Conservation (phyloP, 108 stramenopile species). For the Craspedostauros australis region DNA sequence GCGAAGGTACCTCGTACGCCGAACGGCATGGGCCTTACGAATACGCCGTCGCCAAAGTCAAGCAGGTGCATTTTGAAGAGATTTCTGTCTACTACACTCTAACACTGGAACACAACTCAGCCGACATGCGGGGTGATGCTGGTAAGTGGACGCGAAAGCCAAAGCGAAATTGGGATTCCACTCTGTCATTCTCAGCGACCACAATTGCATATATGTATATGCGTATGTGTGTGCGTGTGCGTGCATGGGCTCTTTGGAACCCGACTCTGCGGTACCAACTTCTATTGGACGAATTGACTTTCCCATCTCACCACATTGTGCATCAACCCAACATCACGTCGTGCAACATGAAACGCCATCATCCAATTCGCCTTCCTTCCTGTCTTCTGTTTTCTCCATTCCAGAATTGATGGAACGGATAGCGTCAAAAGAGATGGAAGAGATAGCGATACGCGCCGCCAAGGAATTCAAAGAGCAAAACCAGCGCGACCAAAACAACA, state of each 20-base stretch:
- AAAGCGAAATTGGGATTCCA: too few relatives aligned
- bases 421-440: slow-evolving; percentile 21
- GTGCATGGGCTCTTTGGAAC: too few relatives aligned
- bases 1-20: slow-evolving; percentile 24
- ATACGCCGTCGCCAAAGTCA: slow-evolving; percentile 50
- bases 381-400: too few relatives aligned
- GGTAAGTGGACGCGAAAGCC: slow-evolving; percentile 20
- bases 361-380: too few relatives aligned
- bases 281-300: too few relatives aligned
- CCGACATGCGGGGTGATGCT: slow-evolving; percentile 49
- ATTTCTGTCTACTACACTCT: slow-evolving; percentile 54
- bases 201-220: too few relatives aligned
- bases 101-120: slow-evolving; percentile 24
- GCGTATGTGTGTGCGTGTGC: too few relatives aligned
- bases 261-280: too few relatives aligned
- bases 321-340: too few relatives aligned
- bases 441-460: slow-evolving; percentile 37
- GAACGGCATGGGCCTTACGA: slow-evolving; percentile 48
- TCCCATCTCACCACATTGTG: too few relatives aligned
- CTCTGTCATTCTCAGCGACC: too few relatives aligned
- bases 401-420: slow-evolving; percentile 48
- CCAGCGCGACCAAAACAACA: background rate
- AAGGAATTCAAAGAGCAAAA: slow-evolving; percentile 5
- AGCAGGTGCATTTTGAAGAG: slow-evolving; percentile 56
- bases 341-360: too few relatives aligned